Conservation (phyloP, 495 filamentous ascomycete genomes). For the Geoglossum glabrum region DNA sequence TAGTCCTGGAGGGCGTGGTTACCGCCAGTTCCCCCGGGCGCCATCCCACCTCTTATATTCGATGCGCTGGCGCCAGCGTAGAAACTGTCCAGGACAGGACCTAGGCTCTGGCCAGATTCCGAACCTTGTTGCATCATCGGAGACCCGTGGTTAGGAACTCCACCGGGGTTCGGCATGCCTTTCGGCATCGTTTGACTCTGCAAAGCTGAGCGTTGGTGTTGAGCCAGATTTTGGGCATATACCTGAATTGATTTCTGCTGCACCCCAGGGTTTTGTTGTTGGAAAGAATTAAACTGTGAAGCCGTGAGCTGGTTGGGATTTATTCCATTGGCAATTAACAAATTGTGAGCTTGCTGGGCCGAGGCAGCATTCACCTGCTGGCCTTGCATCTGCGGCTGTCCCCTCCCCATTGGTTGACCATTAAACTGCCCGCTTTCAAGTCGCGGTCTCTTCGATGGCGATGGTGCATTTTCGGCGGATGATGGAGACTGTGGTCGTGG, state of each 20-base stretch:
- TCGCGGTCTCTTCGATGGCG: conserved; percentile 77
- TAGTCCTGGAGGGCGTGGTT: conserved; percentile 96
- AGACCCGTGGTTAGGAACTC: conserved; percentile 50
- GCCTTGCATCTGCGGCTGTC: conserved; percentile 49
- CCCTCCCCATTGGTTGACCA: conserved; percentile 56
- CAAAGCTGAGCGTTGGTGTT: conserved; percentile 47
- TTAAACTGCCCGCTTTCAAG: conserved; percentile 57
- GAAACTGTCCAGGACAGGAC: conserved; percentile 35
- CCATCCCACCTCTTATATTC: conserved; percentile 8
- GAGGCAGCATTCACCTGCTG: conserved; percentile 43
- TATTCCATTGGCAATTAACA: conserved; percentile 61
- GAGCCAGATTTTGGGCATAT: conserved; percentile 65
- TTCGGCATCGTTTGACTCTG: conserved; percentile 29
- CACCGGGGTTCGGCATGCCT: conserved; percentile 46
- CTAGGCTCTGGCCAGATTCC: conserved; percentile 9
- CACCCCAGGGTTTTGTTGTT: conserved; percentile 31
- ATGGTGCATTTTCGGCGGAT: conserved; percentile 71
- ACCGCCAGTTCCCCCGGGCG: conserved; percentile 34
- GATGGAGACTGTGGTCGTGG: conserved; percentile 63
- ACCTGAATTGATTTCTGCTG: conserved; percentile 69
- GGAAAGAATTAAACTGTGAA: conserved; percentile 58
- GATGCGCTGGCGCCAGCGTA: conserved; percentile 27
- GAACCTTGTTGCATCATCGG: conserved; percentile 51
- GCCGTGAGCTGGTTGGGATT: conserved; percentile 50
- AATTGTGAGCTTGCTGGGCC: conserved; percentile 28